Evolutionary conservation across 1,284 basidiomycete species (phyloP), one percentile per base, ranked within the genome.

Genomic region (Butyriboletus appendiculatus): DNA sequence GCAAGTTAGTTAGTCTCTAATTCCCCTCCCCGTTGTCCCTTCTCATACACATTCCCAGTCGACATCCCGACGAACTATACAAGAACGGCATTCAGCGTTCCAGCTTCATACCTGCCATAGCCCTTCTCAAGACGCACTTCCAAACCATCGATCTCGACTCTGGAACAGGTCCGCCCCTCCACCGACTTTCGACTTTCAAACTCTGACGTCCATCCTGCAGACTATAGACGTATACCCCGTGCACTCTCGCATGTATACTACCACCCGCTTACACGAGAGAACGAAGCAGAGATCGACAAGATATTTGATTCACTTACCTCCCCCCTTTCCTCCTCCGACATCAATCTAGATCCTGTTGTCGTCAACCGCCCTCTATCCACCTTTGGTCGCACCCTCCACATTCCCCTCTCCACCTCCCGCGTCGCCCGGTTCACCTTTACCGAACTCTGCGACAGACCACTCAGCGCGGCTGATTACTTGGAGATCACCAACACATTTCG

Each of bases 51-150:
- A 1, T 33, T 45, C n/a, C 18, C 64, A 98, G 96, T 73, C 96
- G 97, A 53, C 94, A 97, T 70, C 97, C 97, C 4, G 89, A 97
- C 67, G 94, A 98, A 41, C 80, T 99, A 1, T 99, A 99, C 79
- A 96, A 96, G 81, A 99, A 99, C 64, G 97, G 97, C 0, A 98
- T 99, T 48, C 97, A 99, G 70, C 86, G 97, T 18, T 85, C 90
- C n/a, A 95, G 92, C 62, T 99, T 99, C 75, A 70, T 98, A 37
- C 97, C 97, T 5, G 91, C 95, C 49, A 99, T 99, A 59, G 91
- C 98, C 35, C 80, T 99, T 35, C 83, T 99, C 65, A 96, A 98
- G 75, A 76, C 86, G 4, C 85, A 82, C 32, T 94, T 97, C 62
- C 81, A 88, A 51, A 88, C 99, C 7, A 91, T 90, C 2, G 94